Evolutionary conservation across 129 eudicot genomes (phyloP).

Genomic region (Flaveria trinervia): DNA sequence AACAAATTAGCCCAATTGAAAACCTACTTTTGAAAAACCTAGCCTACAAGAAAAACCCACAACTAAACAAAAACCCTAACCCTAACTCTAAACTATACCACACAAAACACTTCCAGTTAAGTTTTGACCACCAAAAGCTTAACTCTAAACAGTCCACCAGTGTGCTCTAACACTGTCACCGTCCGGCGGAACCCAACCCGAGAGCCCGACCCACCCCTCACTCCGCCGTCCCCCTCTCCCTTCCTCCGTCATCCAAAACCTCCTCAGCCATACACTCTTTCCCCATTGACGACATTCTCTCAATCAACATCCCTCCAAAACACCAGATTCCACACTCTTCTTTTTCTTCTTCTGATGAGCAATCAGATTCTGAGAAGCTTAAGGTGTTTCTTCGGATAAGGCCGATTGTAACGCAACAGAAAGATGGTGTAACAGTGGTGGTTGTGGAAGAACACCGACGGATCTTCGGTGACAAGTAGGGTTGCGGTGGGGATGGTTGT

Average conservation of each 20-base stretch:
- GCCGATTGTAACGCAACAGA: slow-evolving; percentile 36
- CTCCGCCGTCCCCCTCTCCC: slow-evolving; percentile 40
- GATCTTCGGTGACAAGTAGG: no score
- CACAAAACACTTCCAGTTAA: slow-evolving; percentile 19
- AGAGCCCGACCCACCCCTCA: slow-evolving; percentile 64
- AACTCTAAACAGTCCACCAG: slow-evolving; percentile 41
- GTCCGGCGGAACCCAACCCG: slow-evolving; percentile 71
- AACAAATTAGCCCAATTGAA: no score
- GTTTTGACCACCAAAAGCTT: not conserved
- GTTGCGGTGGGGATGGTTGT: no score
- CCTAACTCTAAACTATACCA: no score
- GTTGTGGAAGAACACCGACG: no score
- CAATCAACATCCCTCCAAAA: slow-evolving; percentile 35
- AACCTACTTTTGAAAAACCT: no score
- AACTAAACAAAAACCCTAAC: no score
- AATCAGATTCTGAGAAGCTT: slow-evolving; percentile 41
- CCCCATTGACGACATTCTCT: slow-evolving; percentile 46
- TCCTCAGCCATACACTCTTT: slow-evolving; percentile 45
- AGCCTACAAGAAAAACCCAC: no score
- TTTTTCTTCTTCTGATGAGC: slow-evolving; percentile 7
- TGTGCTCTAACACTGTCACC: slow-evolving; percentile 59
- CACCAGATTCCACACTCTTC: not conserved
- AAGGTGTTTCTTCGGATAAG: slow-evolving; percentile 62
- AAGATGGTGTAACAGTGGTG: not conserved
- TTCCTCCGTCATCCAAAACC: slow-evolving; percentile 36